Conservation (phyloP, 176 grass and related monocot genomes). For the Guadua angustifolia region DNA sequence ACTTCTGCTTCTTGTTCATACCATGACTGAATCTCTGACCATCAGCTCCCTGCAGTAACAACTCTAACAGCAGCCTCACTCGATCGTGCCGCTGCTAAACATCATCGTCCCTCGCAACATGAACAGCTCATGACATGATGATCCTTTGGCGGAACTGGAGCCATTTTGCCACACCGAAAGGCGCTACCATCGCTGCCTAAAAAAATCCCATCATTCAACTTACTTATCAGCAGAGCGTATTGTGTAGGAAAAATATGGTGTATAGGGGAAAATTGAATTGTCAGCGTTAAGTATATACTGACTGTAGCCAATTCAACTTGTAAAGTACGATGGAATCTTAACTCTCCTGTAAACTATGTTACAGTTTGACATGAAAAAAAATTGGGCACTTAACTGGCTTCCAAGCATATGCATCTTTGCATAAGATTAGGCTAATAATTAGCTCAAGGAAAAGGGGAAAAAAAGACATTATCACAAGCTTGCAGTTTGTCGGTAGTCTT, state of each 20-base stretch:
- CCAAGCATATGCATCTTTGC: background rate
- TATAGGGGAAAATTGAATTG: constrained; percentile 38
- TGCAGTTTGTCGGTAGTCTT: background rate
- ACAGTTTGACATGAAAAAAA: constrained; percentile 46
- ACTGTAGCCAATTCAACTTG: constrained; percentile 47
- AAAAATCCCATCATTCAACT: background rate
- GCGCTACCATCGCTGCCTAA: background rate
- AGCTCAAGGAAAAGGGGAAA: background rate
- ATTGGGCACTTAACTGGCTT: constrained; percentile 27
- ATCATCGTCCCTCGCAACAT: constrained; percentile 31
- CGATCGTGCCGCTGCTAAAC: background rate
- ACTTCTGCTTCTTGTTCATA: constrained; percentile 3
- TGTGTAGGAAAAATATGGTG: constrained; percentile 39
- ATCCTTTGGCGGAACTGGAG: background rate
- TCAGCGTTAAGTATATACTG: constrained; percentile 51
- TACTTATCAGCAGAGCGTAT: constrained; percentile 16
- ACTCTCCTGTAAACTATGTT: constrained; percentile 45
- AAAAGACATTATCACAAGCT: background rate
- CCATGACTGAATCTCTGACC: constrained; percentile 55
- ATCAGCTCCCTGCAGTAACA: constrained; percentile 52
- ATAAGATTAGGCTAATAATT: background rate
- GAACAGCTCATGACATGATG: constrained; percentile 37
- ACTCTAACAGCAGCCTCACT: constrained; percentile 34
- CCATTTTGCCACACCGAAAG: constrained; percentile 9
- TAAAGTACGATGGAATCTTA: constrained; percentile 40